These are phyloP conservation scores for Xylaria digitata DNA, from an alignment of 2,329 filamentous ascomycete genomes.

Conservation along the genomic window DNA sequence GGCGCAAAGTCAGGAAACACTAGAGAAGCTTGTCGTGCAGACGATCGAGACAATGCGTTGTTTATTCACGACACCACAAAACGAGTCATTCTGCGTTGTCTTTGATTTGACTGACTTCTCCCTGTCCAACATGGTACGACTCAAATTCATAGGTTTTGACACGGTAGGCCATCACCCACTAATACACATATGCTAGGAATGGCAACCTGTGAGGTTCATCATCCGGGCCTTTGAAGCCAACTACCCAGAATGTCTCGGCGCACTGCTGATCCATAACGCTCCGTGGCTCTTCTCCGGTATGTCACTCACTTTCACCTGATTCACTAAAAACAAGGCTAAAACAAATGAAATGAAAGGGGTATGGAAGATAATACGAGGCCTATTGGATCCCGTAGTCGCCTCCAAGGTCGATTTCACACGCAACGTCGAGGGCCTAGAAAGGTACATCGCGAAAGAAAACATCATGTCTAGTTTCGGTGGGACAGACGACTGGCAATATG, in stretches of 20 bases:
- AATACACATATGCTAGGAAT: constrained; percentile 68
- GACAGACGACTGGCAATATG: constrained; percentile 82
- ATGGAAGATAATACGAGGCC: constrained; percentile 91
- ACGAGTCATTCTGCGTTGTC: constrained; percentile 89
- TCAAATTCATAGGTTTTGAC: neutral
- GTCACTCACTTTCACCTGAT: constrained; percentile 47
- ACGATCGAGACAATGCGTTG: constrained; percentile 90
- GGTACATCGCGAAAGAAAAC: constrained; percentile 75
- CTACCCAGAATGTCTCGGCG: constrained; percentile 89
- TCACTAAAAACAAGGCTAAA: constrained; percentile 12
- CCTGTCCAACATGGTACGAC: constrained; percentile 86
- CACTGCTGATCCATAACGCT: constrained; percentile 90
- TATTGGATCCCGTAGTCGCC: constrained; percentile 94
- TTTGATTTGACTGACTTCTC: constrained; percentile 96
- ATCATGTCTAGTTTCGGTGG: constrained; percentile 86
- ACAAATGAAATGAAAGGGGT: constrained; percentile 65
- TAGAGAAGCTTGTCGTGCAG: constrained; percentile 90
- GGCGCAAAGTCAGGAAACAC: constrained; percentile 79
- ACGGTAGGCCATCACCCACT: constrained; percentile 10
- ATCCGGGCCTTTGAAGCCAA: constrained; percentile 99
- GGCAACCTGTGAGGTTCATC: constrained; percentile 95
- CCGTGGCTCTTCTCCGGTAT: constrained; percentile 92
- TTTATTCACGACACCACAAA: constrained; percentile 73
- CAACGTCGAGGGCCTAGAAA: constrained; percentile 77
- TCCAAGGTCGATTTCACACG: constrained; percentile 91